Evolutionary conservation across 2,329 filamentous ascomycete genomes (phyloP).

Genomic region (Zasmidium citrigriseum): DNA sequence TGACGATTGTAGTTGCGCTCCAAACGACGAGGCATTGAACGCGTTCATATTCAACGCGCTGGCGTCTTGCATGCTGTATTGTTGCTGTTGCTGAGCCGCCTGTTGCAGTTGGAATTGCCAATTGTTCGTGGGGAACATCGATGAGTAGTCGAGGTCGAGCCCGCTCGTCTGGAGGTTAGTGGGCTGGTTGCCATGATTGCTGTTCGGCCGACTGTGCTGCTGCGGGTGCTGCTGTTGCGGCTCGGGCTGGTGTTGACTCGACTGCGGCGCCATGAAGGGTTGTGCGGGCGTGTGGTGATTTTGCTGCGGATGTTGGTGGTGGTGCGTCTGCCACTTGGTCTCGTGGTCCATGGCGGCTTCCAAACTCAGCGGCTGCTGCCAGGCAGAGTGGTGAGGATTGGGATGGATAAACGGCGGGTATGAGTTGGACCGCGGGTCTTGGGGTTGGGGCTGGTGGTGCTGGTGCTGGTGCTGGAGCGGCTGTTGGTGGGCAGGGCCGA

Average conservation of each 20-base stretch:
- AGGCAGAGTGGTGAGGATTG: conserved; percentile 8
- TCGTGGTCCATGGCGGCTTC: conserved; percentile 29
- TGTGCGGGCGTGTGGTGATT: conserved; percentile 18
- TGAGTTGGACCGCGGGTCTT: conserved; percentile 30
- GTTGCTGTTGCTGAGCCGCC: conserved; percentile 24
- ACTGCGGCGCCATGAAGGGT: conserved; percentile 16
- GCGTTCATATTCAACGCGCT: conserved; percentile 38
- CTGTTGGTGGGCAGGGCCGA: conserved; percentile 30
- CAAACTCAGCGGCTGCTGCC: conserved; percentile 23
- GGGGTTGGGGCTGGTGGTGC: conserved; percentile 38
- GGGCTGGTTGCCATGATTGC: conserved; percentile 31
- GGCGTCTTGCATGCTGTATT: conserved; percentile 28
- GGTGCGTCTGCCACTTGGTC: conserved; percentile 26
- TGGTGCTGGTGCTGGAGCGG: conserved; percentile 15
- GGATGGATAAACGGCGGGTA: conserved; percentile 28
- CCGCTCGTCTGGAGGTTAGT: conserved; percentile 32
- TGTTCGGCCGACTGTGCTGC: conserved; percentile 30
- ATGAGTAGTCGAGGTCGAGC: conserved; percentile 36
- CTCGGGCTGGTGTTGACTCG: conserved; percentile 25
- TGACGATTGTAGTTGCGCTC: conserved; percentile 45
- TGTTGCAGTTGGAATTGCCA: conserved; percentile 47
- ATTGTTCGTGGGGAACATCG: conserved; percentile 35
- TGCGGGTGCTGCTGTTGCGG: conserved; percentile 22
- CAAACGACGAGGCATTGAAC: conserved; percentile 41
- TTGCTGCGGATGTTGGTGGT: conserved; percentile 25